A percentile compares a stretch with the other conserved stretches of the same genome.
Conservation (phyloP, 2,329 filamentous ascomycete genomes). For the Cladosporium sp. region DNA sequence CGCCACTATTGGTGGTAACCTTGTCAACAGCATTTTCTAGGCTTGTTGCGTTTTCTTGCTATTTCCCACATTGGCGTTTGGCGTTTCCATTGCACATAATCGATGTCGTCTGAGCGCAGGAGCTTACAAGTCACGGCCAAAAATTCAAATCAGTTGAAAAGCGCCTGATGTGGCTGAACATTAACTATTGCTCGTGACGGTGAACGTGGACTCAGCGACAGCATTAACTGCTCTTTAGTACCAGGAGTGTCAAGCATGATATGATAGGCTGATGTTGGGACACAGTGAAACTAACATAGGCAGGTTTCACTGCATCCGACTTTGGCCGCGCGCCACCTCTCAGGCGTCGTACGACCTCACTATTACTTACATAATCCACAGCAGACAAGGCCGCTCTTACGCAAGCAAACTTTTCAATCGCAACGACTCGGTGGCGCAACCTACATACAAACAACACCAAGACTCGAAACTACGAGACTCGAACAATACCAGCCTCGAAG, state of each 20-base stretch:
- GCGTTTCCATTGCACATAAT: not conserved
- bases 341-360: not conserved
- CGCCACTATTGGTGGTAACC: conserved; percentile 83
- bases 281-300: not conserved
- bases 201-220: not conserved
- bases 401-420: not conserved
- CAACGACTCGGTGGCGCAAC: not conserved
- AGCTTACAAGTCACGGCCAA: not conserved
- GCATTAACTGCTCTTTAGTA: not conserved
- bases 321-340: not conserved
- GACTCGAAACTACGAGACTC: conserved; percentile 7
- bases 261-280: not conserved
- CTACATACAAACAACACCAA: not conserved
- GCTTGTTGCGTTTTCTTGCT: not conserved
- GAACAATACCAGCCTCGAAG: not conserved
- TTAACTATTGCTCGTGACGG: not conserved
- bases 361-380: not conserved
- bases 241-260: not conserved
- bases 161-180: not conserved
- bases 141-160: not conserved
- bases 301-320: not conserved
- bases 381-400: not conserved
- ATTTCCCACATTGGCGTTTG: not conserved
- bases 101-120: not conserved
- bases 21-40: conserved; percentile 89